Evolutionary conservation across 139 green algal species (phyloP), one percentile per base, ranked within the genome.

Genomic region (Chlamydomonas schloesseri): DNA sequence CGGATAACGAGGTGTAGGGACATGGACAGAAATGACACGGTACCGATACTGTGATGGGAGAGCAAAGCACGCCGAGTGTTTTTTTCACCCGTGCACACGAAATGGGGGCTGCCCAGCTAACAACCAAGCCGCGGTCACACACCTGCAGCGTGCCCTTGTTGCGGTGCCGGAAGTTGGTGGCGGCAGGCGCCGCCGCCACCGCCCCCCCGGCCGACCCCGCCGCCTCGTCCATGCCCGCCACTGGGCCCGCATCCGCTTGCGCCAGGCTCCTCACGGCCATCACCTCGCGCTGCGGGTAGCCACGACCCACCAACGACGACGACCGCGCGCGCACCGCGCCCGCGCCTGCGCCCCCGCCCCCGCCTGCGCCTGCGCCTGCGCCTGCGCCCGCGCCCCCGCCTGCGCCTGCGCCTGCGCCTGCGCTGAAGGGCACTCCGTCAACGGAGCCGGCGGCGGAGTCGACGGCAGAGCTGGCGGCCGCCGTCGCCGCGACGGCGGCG

Each of bases 91-190:
- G n/a, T n/a, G n/a, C n/a, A n/a, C n/a, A n/a, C n/a, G n/a, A n/a
- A n/a, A n/a, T n/a, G n/a, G n/a, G n/a, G n/a, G n/a, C 55, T 64
- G 55, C 55, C 55, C 20, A 15, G 55, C 55, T 15, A 64, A 26
- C 55, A 15, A 26, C 55, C 2, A 10, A 64, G 5, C 2, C 18
- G 55, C 55, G 21, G 6, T 2, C 24, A 29, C 67, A 0, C 14
- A 86, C 80, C 80, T 78, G 81, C 53, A 87, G 34, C 28, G 13
- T 50, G 1, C 81, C 81, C 34, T 64, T 34, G 69, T 87, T 79
- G 37, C 81, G 81, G 81, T 87, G 81, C n/a, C 81, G 53, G 69
- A 50, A 71, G 58, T 79, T 71, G 24, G 47, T 68, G 13, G 33
- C 11, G 34, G n/a, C n/a, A 6, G 42, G 20, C 62, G 28, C 13